Conservation (phyloP, 192 early-diverging fungal species). For the Backusella sp. region DNA sequence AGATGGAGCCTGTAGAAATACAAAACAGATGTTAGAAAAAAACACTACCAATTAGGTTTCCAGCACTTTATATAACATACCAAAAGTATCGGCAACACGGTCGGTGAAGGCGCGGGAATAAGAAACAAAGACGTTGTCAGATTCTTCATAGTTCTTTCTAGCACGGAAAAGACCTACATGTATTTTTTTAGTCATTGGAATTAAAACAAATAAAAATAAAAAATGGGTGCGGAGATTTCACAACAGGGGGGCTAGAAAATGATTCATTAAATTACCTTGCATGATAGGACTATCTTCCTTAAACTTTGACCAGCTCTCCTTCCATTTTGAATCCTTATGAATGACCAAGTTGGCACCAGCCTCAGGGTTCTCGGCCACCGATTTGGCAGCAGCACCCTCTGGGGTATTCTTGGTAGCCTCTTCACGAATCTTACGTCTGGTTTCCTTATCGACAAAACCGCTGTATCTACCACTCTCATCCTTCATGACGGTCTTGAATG, state of each 20-base stretch:
- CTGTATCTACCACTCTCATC: conserved; percentile 70
- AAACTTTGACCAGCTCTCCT: conserved; percentile 90
- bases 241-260: not conserved
- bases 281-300: conserved; percentile 85
- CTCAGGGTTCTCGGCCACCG: conserved; percentile 39
- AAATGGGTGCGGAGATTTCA: not conserved
- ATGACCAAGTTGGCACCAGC: conserved; percentile 78
- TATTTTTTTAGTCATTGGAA: not conserved
- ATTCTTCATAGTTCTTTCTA: conserved; percentile 82
- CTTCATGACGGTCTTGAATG: conserved; percentile 66
- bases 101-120: conserved; percentile 76
- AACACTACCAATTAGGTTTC: not conserved
- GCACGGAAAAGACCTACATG: conserved; percentile 66
- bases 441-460: conserved; percentile 76
- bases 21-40: not conserved
- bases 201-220: conserved; percentile 17
- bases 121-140: conserved; percentile 82
- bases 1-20: conserved; percentile 54
- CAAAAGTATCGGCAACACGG: conserved; percentile 71
- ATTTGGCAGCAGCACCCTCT: conserved; percentile 16
- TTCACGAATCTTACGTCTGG: conserved; percentile 57
- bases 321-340: conserved; percentile 85
- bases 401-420: conserved; percentile 27
- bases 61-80: conserved; percentile 19
- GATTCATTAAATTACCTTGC: conserved; percentile 48